Conservation (phyloP, 176 grass and related monocot genomes). For the Juncus inflexus region DNA sequence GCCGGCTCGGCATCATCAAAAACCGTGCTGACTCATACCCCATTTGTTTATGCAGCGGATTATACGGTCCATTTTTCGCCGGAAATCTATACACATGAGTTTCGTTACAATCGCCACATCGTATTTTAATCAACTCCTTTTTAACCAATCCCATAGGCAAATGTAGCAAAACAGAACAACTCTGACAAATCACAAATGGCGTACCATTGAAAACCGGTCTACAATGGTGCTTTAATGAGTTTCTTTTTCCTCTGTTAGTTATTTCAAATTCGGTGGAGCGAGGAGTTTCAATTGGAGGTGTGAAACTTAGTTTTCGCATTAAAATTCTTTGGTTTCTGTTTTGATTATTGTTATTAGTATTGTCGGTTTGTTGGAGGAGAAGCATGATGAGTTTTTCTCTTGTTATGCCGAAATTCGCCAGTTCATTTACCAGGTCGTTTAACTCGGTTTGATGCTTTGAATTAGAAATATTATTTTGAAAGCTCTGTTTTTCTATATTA, state of each 20-base stretch:
- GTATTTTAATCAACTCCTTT: conserved; percentile 33
- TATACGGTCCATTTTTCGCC: conserved; percentile 15
- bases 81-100: conserved; percentile 44
- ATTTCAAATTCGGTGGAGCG: conserved; percentile 20
- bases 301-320: conserved; percentile 2
- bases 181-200: conserved; percentile 61
- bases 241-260: conserved; percentile 11
- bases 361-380: conserved; percentile 22
- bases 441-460: conserved; percentile 13
- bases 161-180: conserved; percentile 53
- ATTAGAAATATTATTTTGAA: neutral
- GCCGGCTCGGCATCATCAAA: conserved; percentile 19
- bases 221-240: conserved; percentile 37
- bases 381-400: conserved; percentile 25
- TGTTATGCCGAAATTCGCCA: conserved; percentile 15
- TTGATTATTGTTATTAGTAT: neutral
- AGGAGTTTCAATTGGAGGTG: neutral
- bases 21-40: conserved; percentile 13
- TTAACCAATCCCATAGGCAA: conserved; percentile 35
- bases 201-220: conserved; percentile 55
- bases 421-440: conserved; percentile 11
- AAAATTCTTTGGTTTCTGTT: conserved; percentile 9
- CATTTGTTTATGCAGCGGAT: conserved; percentile 1
- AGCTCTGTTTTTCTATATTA: conserved; percentile 1
- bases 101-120: conserved; percentile 54